Percentiles rank a stretch among this genome's conserved stretches.
Evolutionary conservation across 1,139 yeast species (phyloP).

Genomic region (Candida sanyaensis): DNA sequence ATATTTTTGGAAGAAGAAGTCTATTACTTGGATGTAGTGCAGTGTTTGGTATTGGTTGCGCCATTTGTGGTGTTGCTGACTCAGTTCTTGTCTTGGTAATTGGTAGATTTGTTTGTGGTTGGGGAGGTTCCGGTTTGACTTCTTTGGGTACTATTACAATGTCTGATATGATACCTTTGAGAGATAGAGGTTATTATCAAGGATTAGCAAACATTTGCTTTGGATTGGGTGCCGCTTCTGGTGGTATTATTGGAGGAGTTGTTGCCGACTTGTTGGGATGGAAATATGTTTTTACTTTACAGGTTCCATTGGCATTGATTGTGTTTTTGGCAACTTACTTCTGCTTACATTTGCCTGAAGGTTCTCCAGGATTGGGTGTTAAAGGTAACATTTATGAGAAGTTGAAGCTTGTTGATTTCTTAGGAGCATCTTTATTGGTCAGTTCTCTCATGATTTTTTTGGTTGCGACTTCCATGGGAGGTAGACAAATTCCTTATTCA

Average conservation of each 20-base stretch:
- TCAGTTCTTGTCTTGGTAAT: slow-evolving; percentile 51
- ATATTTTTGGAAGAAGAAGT: slow-evolving; percentile 75
- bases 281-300: slow-evolving; percentile 61
- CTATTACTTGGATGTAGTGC: slow-evolving; percentile 35
- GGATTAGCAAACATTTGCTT: slow-evolving; percentile 53
- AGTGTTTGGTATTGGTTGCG: slow-evolving; percentile 42
- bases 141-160: slow-evolving; percentile 52
- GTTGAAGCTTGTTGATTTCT: slow-evolving; percentile 65
- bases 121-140: slow-evolving; percentile 60
- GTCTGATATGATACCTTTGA: slow-evolving; percentile 53
- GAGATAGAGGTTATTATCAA: slow-evolving; percentile 56
- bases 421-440: slow-evolving; percentile 67
- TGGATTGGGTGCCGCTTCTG: slow-evolving; percentile 55
- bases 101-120: slow-evolving; percentile 58
- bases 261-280: slow-evolving; percentile 76
- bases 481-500: slow-evolving; percentile 50
- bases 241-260: slow-evolving; percentile 66
- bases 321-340: slow-evolving; percentile 45
- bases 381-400: slow-evolving; percentile 41
- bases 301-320: slow-evolving; percentile 60
- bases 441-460: slow-evolving; percentile 52
- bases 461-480: slow-evolving; percentile 71
- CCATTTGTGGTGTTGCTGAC: slow-evolving; percentile 37
- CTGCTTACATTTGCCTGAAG: slow-evolving; percentile 47
- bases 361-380: slow-evolving; percentile 51